Evolutionary conservation across 2,329 filamentous ascomycete species (phyloP).

Genomic region (Xylariaceae sp.): DNA sequence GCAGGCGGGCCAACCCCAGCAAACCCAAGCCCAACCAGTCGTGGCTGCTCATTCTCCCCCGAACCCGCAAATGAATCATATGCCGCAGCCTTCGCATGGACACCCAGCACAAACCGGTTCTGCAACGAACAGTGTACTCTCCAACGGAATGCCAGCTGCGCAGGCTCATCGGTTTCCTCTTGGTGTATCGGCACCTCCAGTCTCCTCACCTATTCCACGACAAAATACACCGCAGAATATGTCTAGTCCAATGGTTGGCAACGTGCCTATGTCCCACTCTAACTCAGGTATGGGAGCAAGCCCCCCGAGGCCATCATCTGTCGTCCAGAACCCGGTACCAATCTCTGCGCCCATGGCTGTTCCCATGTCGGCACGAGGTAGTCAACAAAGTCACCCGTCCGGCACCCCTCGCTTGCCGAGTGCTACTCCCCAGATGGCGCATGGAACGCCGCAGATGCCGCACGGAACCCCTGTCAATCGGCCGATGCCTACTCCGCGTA

Average conservation of each 20-base stretch:
- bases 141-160: constrained; percentile 39
- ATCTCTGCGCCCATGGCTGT: constrained; percentile 57
- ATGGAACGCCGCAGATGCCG: constrained; percentile 54
- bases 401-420: constrained; percentile 59
- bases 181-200: constrained; percentile 57
- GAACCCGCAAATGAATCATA: constrained; percentile 30
- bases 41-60: constrained; percentile 32
- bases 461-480: constrained; percentile 56
- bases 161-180: constrained; percentile 45
- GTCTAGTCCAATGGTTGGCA: constrained; percentile 60
- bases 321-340: constrained; percentile 52
- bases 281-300: constrained; percentile 65
- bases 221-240: constrained; percentile 61
- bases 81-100: constrained; percentile 39
- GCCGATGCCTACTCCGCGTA: constrained; percentile 53
- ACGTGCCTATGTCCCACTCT: constrained; percentile 58
- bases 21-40: not conserved
- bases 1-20: too few species aligned
- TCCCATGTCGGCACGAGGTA: constrained; percentile 59
- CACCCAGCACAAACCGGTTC: constrained; percentile 40
- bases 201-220: constrained; percentile 61
- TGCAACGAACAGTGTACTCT: constrained; percentile 36
- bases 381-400: constrained; percentile 60
- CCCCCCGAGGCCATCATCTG: constrained; percentile 61
- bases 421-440: constrained; percentile 55